Conservation (phyloP, 208 protist genomes). For the Leishmania turanica region DNA sequence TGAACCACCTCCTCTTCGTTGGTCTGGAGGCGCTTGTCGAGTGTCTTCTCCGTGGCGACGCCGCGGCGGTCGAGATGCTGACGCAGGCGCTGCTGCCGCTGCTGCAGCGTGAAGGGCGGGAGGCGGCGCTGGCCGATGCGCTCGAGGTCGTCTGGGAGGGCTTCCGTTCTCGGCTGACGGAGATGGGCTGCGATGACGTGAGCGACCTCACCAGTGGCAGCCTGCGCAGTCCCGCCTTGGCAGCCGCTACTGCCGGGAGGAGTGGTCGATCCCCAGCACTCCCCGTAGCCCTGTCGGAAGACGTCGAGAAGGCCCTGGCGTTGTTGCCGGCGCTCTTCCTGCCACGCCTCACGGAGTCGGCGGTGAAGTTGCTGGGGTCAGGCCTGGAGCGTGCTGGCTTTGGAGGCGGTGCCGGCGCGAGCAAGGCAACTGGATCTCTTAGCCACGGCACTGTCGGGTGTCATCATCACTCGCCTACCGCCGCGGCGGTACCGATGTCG, state of each 20-base stretch:
- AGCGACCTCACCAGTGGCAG: background rate
- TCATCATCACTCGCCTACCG: background rate
- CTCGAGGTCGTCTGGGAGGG: constrained; percentile 25
- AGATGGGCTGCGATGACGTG: constrained; percentile 29
- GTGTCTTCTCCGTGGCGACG: constrained; percentile 30
- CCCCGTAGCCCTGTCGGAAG: background rate
- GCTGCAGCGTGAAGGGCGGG: constrained; percentile 26
- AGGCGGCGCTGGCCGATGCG: constrained; percentile 29
- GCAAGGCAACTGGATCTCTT: background rate
- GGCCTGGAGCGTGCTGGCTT: background rate
- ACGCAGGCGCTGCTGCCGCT: constrained; percentile 22
- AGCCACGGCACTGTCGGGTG: background rate
- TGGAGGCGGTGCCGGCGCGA: background rate
- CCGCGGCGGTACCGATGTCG: constrained; percentile 1
- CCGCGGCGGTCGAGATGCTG: constrained; percentile 15
- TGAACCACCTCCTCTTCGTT: constrained; percentile 16
- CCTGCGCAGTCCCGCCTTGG: background rate
- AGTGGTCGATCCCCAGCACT: background rate
- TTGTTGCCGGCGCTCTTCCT: constrained; percentile 43
- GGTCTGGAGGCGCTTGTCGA: constrained; percentile 13
- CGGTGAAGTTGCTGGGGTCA: constrained; percentile 10
- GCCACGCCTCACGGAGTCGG: constrained; percentile 43
- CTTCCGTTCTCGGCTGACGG: constrained; percentile 28
- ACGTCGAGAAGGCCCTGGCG: constrained; percentile 44
- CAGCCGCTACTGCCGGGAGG: background rate